These are phyloP conservation scores for Cyphellophora attinorum DNA, from an alignment of 2,329 filamentous ascomycete species.

Conservation along the genomic window DNA sequence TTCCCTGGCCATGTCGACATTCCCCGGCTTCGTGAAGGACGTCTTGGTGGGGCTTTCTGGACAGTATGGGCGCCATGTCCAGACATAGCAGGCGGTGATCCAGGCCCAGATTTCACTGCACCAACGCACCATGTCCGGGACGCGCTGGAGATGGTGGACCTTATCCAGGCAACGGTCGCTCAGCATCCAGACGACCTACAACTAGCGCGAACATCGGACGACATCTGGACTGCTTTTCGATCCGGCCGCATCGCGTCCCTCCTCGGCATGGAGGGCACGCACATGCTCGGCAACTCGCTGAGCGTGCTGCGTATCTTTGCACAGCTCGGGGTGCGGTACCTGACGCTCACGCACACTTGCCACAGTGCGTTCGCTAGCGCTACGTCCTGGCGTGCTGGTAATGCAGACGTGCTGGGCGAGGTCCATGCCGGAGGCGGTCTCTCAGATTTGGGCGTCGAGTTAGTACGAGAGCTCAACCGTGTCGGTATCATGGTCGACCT, in stretches of 20 bases:
- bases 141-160: conserved; percentile 66
- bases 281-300: conserved; percentile 76
- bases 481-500: conserved; percentile 22
- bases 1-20: conserved; percentile 52
- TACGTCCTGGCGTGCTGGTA: too few relatives aligned
- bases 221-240: conserved; percentile 44
- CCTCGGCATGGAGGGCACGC: conserved; percentile 74
- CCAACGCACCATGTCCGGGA: too few relatives aligned
- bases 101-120: too few relatives aligned
- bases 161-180: conserved; percentile 54
- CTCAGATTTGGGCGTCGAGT: conserved; percentile 15
- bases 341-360: conserved; percentile 92
- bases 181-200: conserved; percentile 57
- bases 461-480: conserved; percentile 21
- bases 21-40: conserved; percentile 59
- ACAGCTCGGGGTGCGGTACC: conserved; percentile 71
- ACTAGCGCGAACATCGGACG: conserved; percentile 51
- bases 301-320: conserved; percentile 67
- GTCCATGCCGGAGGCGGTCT: conserved; percentile 14
- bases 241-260: conserved; percentile 60
- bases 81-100: conserved; percentile 43
- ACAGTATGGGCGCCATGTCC: conserved; percentile 75
- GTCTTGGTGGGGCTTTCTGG: conserved; percentile 81
- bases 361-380: conserved; percentile 84
- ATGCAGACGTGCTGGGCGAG: conserved; percentile 10